phyloP scores from a whole-genome alignment of 257 asterid genomes.

The Lithospermum erythrorhizon region DNA sequence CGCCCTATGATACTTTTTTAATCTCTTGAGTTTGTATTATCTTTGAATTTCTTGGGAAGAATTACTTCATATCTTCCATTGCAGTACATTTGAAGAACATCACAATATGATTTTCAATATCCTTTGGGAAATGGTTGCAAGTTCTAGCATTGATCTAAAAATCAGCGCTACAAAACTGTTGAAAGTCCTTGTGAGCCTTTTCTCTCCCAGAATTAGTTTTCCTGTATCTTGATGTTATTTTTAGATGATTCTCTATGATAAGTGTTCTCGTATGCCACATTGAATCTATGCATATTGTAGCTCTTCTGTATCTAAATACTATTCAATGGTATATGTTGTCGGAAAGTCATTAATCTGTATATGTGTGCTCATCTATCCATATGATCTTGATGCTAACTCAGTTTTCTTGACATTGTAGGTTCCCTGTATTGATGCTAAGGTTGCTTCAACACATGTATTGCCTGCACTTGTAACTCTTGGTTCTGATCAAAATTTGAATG shows the following conservation, averaged over 20 bases:
- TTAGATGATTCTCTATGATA: background rate
- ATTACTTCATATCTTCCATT: conserved; percentile 12
- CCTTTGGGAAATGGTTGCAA: conserved; percentile 95
- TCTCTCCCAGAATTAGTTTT: conserved; percentile 9
- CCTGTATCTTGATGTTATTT: background rate
- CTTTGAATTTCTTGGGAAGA: conserved; percentile 10
- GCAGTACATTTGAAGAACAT: conserved; percentile 84
- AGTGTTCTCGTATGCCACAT: background rate
- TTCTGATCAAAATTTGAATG: conserved; percentile 88
- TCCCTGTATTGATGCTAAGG: conserved; percentile 75
- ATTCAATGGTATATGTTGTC: too few species aligned
- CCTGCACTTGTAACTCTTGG: conserved; percentile 99
- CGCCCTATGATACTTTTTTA: conserved; percentile 12
- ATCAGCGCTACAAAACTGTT: conserved; percentile 69
- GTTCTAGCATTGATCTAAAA: conserved; percentile 56
- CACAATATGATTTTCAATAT: conserved; percentile 67
- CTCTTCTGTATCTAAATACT: too few species aligned
- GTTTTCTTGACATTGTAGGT: conserved; percentile 37
- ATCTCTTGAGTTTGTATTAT: conserved; percentile 2
- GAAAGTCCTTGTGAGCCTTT: conserved; percentile 72
- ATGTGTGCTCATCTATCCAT: background rate
- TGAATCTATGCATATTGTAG: background rate
- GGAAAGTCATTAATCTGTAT: background rate
- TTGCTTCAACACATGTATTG: conserved; percentile 75
- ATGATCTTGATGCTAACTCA: conserved; percentile 3